Evolutionary conservation across 192 early-diverging fungal genomes (phyloP).

Genomic region (Gigaspora rosea): DNA sequence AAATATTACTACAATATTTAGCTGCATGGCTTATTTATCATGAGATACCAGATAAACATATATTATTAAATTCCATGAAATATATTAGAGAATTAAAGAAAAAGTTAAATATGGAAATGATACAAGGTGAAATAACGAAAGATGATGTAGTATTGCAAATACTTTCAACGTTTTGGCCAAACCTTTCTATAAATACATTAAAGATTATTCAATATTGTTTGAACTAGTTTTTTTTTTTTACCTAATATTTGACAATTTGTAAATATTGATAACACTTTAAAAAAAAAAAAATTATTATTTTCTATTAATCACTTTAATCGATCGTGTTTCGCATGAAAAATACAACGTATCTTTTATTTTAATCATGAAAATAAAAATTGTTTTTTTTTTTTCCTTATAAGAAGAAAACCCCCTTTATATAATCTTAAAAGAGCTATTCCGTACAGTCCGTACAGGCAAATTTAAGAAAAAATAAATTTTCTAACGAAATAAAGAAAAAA

Average conservation of each 20-base stretch:
- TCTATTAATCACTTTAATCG: too few relatives aligned
- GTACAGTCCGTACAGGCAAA: too few relatives aligned
- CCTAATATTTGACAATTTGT: not conserved
- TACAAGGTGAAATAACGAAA: not conserved
- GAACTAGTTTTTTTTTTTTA: not conserved
- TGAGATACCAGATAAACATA: slow-evolving; percentile 13
- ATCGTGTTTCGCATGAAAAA: too few relatives aligned
- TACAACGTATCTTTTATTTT: too few relatives aligned
- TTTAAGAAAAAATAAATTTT: too few relatives aligned
- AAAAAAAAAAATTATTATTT: not conserved
- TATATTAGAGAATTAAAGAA: not conserved
- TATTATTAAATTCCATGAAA: slow-evolving; percentile 54
- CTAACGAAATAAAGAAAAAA: too few relatives aligned
- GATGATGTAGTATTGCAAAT: slow-evolving; percentile 11
- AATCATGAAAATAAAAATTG: too few relatives aligned
- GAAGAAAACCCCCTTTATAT: too few relatives aligned
- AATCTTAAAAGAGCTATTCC: too few relatives aligned
- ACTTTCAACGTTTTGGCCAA: slow-evolving; percentile 3
- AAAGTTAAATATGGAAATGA: not conserved
- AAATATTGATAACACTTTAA: not conserved
- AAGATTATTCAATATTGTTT: slow-evolving; percentile 13
- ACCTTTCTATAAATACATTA: slow-evolving; percentile 7
- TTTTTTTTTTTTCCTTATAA: too few relatives aligned
- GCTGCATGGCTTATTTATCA: slow-evolving; percentile 15
- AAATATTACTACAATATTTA: slow-evolving; percentile 5